Base-by-base conservation (phyloP, 2,329 filamentous ascomycete genomes). In the Alternaria triticina region DNA sequence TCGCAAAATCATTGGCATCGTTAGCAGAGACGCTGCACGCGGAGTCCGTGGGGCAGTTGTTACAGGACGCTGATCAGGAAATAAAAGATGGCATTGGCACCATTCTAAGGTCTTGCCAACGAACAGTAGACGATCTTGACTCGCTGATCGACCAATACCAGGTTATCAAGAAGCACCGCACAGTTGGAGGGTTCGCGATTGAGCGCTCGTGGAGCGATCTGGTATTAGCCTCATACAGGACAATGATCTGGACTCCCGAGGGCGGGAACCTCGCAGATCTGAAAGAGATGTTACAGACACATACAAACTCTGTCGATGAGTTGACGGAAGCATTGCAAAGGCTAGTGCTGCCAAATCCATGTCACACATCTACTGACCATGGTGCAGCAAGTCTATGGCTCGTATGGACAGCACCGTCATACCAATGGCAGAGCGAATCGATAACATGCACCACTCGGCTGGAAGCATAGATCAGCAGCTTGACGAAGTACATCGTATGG, bases 191-290 rank as follows among this genome's bases (percentile, higher is more conserved):
- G 3, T 81, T 80, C 57, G 75, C 80, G 2, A 77, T 82, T 22
- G 81, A 83, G 59, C 75, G 81, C 49, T 78, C 75, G 45, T 85
- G 83, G 83, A 82, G 79, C 54, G 76, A 82, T 43, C 68, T 80
- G 4, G 80, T 83, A 0, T 49, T 84, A 8, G 68, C 77, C 6
- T 79, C 81, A 62, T 83, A 82, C 69, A 78, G 79, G 58, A 80
- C 77, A 6, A 78, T 84, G 70, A 77, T 79, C 61, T 84, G 83
- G 83, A 84, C 82, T 3, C 77, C 79, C 2, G 81, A 83, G 27
- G 82, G 81, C 12, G 82, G 82, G 1, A 73, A 74, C 54, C 78
- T 85, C 22, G 70, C 76, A 11, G 72, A 78, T 22, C 67, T 85
- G 55, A 73, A 77, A 49, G 73, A 78, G 59, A 73, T 83, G 66